A percentile compares a stretch with the other conserved stretches of the same genome.
Evolutionary conservation across 2,329 filamentous ascomycete genomes (phyloP).

Genomic region (Colletotrichum scovillei): DNA sequence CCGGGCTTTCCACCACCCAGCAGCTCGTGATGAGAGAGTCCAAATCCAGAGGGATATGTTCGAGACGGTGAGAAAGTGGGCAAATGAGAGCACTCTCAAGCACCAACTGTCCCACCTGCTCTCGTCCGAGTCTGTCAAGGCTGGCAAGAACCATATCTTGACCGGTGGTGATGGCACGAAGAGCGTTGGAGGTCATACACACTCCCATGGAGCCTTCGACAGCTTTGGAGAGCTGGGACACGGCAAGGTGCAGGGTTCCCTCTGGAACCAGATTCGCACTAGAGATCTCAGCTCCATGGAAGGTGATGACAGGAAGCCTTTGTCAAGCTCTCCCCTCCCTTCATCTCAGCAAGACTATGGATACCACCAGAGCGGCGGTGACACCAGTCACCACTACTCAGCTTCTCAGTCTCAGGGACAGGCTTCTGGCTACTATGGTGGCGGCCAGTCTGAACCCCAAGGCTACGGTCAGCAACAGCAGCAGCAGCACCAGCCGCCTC

Average conservation of each 20-base stretch:
- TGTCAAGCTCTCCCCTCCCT: slow-evolving; percentile 51
- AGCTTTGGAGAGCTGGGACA: slow-evolving; percentile 59
- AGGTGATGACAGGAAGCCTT: slow-evolving; percentile 55
- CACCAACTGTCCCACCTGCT: slow-evolving; percentile 79
- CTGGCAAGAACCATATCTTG: slow-evolving; percentile 82
- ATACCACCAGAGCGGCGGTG: slow-evolving; percentile 49
- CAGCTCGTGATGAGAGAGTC: slow-evolving; percentile 77
- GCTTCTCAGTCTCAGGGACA: slow-evolving; percentile 34
- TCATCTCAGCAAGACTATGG: slow-evolving; percentile 50
- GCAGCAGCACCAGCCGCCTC: slow-evolving; percentile 40
- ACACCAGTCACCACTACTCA: slow-evolving; percentile 40
- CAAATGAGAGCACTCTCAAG: slow-evolving; percentile 74
- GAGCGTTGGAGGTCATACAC: slow-evolving; percentile 47
- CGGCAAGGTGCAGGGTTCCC: slow-evolving; percentile 67
- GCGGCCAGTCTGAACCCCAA: slow-evolving; percentile 39
- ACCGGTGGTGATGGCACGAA: slow-evolving; percentile 43
- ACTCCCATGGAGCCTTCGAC: slow-evolving; percentile 54
- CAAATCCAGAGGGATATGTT: slow-evolving; percentile 93
- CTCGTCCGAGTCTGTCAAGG: slow-evolving; percentile 83
- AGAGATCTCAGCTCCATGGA: slow-evolving; percentile 68
- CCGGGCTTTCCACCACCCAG: slow-evolving; percentile 90
- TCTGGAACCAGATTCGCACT: slow-evolving; percentile 71
- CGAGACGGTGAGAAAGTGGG: slow-evolving; percentile 85
- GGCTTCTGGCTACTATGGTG: slow-evolving; percentile 31
- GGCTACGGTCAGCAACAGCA: slow-evolving; percentile 46